Percentiles rank a stretch among this genome's conserved stretches.
Evolutionary conservation across 306 rosid genomes (phyloP).

Genomic region (Pyrus communis): DNA sequence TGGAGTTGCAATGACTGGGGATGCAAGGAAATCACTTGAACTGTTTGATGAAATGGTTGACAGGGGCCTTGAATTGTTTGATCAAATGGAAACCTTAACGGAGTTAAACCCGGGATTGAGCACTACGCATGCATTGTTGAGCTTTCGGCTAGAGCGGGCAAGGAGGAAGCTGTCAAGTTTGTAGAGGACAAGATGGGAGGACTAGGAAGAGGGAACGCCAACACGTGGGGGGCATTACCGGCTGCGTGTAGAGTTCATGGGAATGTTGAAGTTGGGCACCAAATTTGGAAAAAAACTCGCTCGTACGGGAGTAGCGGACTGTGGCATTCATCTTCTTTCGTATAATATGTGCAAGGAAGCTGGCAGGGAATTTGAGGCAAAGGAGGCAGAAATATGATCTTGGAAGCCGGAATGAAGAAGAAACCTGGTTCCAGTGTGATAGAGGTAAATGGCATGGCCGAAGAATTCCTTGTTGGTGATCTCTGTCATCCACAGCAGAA

Average conservation of each 20-base stretch:
- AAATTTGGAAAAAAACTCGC: slow-evolving; percentile 57
- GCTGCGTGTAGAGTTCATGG: slow-evolving; percentile 69
- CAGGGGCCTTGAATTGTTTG: slow-evolving; percentile 49
- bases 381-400: no score
- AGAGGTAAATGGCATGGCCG: no score
- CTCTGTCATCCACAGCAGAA: no score
- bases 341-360: slow-evolving; percentile 20
- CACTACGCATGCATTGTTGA: slow-evolving; percentile 49
- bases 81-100: slow-evolving; percentile 32
- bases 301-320: slow-evolving; percentile 45
- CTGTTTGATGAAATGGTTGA: slow-evolving; percentile 51
- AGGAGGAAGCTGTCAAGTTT: slow-evolving; percentile 62
- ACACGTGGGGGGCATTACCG: slow-evolving; percentile 74
- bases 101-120: slow-evolving; percentile 21
- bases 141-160: slow-evolving; percentile 65
- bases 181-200: slow-evolving; percentile 78
- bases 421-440: no score
- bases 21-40: slow-evolving; percentile 33
- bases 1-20: no score
- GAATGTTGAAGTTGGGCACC: slow-evolving; percentile 51
- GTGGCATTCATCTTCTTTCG: slow-evolving; percentile 68
- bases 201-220: slow-evolving; percentile 42
- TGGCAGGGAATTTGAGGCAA: no score
- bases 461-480: no score
- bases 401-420: no score